Base-by-base conservation (phyloP, 1,284 basidiomycete species). In the Boletellus sp. region DNA sequence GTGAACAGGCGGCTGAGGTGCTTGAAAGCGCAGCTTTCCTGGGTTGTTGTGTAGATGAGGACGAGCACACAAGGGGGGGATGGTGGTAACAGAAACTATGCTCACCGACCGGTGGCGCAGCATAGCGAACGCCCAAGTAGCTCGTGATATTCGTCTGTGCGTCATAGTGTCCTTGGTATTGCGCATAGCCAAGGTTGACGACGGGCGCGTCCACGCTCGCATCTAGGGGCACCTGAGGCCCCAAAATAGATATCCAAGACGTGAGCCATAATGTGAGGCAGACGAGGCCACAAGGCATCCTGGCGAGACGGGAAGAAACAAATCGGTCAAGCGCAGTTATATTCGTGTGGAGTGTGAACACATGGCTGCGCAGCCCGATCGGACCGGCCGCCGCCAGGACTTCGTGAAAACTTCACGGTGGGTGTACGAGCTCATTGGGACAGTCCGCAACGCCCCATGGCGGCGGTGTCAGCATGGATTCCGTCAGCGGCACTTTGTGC, bases 11-110 rank as follows among this genome's bases (percentile, higher is more conserved):
- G 38, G 19, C 10, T 50, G 47, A 44, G 60, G 58, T 19, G 51
- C 47, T 32, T 62, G 51, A 28, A 62, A 60, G 19, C 58, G 58
- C 40, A 62, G 22, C 1, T 19, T 43, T 28, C 49, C 58, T 62
- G 18, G 7, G 13, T 2, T 18, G 37, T 15, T 4, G n/a, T 19
- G 4, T 22, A 7, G 6, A 28, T 48, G 4, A 52, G 30, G 4
- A 6, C 6, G 13, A 15, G 12, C 13, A 15, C 13, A 32, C 26
- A 8, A 28, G 10, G 10, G 10, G 24, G 26, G 30, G 6, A 32
- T 3, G 11, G 8, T 13, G 30, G 30, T 13, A 30, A 15, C 30
- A 5, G 13, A 32, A 13, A 32, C 10, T 8, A 12, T 4, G 37
- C 44, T 28, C 21, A 41, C 47, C 30, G 18, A 49, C 30, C 5